Percentiles rank a stretch among this genome's conserved stretches.
Conservation (phyloP, 129 eudicot species). For the Tagetes erecta region DNA sequence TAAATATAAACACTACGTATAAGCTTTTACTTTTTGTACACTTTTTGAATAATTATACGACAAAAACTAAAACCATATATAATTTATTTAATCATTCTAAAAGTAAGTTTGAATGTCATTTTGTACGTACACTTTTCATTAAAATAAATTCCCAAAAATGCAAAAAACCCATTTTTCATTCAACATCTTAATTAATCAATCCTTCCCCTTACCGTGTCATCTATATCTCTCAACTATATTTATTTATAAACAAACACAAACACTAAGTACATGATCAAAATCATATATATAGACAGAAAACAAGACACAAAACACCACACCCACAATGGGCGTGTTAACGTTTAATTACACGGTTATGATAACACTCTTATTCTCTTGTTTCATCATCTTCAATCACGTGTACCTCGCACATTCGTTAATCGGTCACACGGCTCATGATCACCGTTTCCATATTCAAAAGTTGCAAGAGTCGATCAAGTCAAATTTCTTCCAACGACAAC, state of each 20-base stretch:
- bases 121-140: conserved; percentile 26
- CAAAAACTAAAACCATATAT: too few relatives aligned
- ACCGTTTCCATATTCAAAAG: conserved; percentile 15
- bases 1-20: too few relatives aligned
- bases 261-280: background rate
- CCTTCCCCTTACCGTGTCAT: conserved; percentile 46
- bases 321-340: conserved; percentile 21
- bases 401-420: conserved; percentile 8
- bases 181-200: conserved; percentile 33
- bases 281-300: conserved; percentile 10
- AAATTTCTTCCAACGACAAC: conserved; percentile 27
- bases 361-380: conserved; percentile 13
- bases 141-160: background rate
- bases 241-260: background rate
- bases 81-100: background rate
- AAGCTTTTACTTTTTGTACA: too few relatives aligned
- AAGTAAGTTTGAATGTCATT: conserved; percentile 24
- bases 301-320: background rate
- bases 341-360: conserved; percentile 1
- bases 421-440: conserved; percentile 12
- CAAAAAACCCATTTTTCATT: conserved; percentile 17
- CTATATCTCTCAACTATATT: background rate
- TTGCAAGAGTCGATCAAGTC: conserved; percentile 28
- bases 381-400: conserved; percentile 30
- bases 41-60: too few relatives aligned